Evolutionary conservation across 176 grass and related monocot species (phyloP), one percentile per base, ranked within the genome.

Genomic region (Coix lacrymajobi): DNA sequence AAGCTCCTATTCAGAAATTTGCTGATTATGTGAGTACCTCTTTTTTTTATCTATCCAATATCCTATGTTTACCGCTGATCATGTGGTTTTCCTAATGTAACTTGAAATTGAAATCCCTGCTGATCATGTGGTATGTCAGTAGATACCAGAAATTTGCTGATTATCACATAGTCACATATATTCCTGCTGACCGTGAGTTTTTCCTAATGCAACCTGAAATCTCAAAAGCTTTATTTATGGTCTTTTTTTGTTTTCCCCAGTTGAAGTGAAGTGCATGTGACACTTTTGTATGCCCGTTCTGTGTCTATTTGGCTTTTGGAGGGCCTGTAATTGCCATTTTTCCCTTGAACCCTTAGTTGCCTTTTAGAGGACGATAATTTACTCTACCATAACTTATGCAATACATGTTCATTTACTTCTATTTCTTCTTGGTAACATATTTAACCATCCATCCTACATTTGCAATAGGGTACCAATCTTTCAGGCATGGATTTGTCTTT

Each of bases 1-100:
- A 99, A 88, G 96, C 96, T 20, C 96, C 96, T 74, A 99, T 99
- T 83, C 96, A 99, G 66, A 99, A 99, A 90, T 94, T 99, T 81
- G 96, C 96, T 6, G 96, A 99, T 71, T 99, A 96, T 92, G 92
- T 94, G 71, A 89, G 92, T 92, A 73, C 11, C 24, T 22, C 12
- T 61, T 54, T 12, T 2, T 72, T 4, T 52, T 64, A n/a, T 66
- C 10, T 4, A 10, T 65, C 7, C 7, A 6, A 22, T 70, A 63
- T 62, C 31, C 10, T 24, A 31, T 0, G 0, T 66, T 54, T 58
- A 17, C 14, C 16, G 12, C 14, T 48, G 45, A 48, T 15, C 45
- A 48, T 48, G 45, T 48, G 45, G 45, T 48, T 48, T 48, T 48
- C 12, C 45, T 16, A 48, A 46, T 48, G 45, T 15, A 15, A 48